Evolutionary conservation across 1,284 basidiomycete species (phyloP).

Genomic region (Melampsora larici-populina): DNA sequence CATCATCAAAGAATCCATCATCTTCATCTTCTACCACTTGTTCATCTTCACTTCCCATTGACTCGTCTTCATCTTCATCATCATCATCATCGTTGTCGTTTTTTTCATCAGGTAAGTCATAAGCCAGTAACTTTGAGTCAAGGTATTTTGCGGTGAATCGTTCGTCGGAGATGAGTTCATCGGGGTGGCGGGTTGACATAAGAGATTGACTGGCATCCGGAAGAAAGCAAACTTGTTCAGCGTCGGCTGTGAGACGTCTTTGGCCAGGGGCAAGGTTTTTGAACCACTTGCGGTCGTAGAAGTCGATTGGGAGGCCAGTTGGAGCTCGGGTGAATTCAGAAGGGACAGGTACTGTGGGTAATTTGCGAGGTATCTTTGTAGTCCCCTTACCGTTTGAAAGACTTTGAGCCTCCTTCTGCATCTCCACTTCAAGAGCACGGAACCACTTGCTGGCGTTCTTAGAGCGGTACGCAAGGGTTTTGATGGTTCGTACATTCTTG

Average conservation of each 20-base stretch:
- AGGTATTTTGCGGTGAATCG: no score
- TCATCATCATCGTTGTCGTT: neutral
- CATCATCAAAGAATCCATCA: no score
- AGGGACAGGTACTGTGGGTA: neutral
- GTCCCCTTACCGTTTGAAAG: neutral
- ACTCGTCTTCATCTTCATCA: neutral
- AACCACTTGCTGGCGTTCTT: slow-evolving; percentile 25
- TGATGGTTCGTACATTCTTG: neutral
- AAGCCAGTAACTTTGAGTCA: no score
- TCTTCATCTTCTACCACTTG: no score
- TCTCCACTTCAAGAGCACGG: neutral
- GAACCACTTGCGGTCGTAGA: slow-evolving; percentile 20
- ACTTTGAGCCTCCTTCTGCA: slow-evolving; percentile 5
- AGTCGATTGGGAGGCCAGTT: slow-evolving; percentile 17
- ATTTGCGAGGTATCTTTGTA: neutral
- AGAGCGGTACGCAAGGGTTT: slow-evolving; percentile 5
- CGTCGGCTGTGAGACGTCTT: neutral
- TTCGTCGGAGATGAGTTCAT: no score
- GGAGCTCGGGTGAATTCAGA: slow-evolving; percentile 11
- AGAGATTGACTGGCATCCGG: slow-evolving; percentile 17
- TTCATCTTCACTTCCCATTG: no score
- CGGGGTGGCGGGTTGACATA: neutral
- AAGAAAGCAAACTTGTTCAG: neutral
- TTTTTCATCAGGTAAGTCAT: no score
- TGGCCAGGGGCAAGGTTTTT: neutral